These are phyloP conservation scores for Thinopyrum elongatum DNA, from an alignment of 176 grass and related monocot genomes.

Conservation along the genomic window DNA sequence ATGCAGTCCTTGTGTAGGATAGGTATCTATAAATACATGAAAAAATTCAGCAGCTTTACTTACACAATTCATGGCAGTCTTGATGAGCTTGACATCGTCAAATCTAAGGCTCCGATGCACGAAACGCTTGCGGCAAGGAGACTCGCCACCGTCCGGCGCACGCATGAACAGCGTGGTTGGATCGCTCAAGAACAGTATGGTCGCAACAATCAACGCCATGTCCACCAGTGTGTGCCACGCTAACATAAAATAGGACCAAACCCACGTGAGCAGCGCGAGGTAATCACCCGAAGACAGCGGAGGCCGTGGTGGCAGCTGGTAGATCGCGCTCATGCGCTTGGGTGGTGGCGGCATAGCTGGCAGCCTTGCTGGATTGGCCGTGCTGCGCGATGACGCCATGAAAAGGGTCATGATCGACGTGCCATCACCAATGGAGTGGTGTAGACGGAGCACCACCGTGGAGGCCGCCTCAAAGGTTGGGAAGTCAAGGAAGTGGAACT, in stretches of 20 bases:
- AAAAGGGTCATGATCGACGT: slow-evolving; percentile 33
- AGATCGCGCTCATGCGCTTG: not conserved
- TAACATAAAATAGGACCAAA: slow-evolving; percentile 8
- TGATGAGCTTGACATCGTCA: not conserved
- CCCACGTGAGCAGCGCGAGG: not conserved
- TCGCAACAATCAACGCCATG: slow-evolving; percentile 23
- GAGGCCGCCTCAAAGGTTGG: slow-evolving; percentile 43
- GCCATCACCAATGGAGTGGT: not conserved
- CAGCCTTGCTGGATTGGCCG: not conserved
- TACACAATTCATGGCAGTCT: not conserved
- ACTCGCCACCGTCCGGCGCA: too few relatives aligned
- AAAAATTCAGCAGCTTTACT: not conserved
- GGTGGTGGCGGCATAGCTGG: not conserved
- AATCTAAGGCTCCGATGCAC: not conserved
- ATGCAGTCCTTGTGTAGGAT: slow-evolving; percentile 1
- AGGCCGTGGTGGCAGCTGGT: not conserved
- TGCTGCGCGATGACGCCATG: slow-evolving; percentile 46
- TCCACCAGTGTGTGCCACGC: slow-evolving; percentile 52
- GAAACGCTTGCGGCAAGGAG: not conserved
- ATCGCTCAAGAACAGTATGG: slow-evolving; percentile 29
- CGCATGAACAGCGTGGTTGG: slow-evolving; percentile 32
- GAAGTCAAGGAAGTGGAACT: slow-evolving; percentile 63
- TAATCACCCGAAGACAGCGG: not conserved
- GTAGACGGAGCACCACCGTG: not conserved
- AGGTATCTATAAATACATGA: too few relatives aligned